A percentile compares a stretch with the other conserved stretches of the same genome.
These are phyloP conservation scores for Mycena pura DNA, from an alignment of 768 basidiomycete genomes.

Conservation along the genomic window DNA sequence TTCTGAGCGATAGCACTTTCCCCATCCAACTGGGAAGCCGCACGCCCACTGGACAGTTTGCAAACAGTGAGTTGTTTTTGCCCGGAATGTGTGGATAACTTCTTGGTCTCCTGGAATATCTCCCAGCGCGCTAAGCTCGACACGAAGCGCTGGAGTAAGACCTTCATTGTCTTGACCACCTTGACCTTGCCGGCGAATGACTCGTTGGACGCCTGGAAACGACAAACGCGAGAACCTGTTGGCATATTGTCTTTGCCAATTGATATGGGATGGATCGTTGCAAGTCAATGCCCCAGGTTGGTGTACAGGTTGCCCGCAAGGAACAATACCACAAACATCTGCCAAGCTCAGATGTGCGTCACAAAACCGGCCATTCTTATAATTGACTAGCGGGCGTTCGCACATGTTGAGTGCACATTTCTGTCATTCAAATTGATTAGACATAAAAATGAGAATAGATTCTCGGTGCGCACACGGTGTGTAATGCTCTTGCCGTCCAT, in stretches of 20 bases:
- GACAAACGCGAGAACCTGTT: constrained; percentile 16
- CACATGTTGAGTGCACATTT: constrained; percentile 16
- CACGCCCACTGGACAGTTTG: not conserved
- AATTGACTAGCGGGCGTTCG: constrained; percentile 23
- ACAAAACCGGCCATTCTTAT: constrained; percentile 30
- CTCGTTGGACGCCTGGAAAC: constrained; percentile 13
- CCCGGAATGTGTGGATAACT: too few species aligned
- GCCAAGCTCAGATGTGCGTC: constrained; percentile 1
- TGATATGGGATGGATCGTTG: not conserved
- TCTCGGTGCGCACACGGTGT: constrained; percentile 15
- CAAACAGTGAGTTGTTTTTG: not conserved
- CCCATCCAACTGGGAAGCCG: not conserved
- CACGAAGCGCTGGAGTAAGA: too few species aligned
- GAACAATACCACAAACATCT: constrained; percentile 26
- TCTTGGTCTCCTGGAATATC: too few species aligned
- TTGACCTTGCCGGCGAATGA: not conserved
- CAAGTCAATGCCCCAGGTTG: constrained; percentile 2
- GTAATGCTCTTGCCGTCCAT: constrained; percentile 32
- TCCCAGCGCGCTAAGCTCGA: too few species aligned
- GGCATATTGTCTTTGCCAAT: constrained; percentile 7
- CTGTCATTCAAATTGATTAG: not conserved
- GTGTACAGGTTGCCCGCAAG: constrained; percentile 14
- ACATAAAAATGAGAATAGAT: not conserved
- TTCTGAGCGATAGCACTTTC: not conserved
- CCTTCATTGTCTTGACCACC: too few species aligned